Base-by-base conservation (phyloP, 345 rosid species). In the Ceriops tagal region DNA sequence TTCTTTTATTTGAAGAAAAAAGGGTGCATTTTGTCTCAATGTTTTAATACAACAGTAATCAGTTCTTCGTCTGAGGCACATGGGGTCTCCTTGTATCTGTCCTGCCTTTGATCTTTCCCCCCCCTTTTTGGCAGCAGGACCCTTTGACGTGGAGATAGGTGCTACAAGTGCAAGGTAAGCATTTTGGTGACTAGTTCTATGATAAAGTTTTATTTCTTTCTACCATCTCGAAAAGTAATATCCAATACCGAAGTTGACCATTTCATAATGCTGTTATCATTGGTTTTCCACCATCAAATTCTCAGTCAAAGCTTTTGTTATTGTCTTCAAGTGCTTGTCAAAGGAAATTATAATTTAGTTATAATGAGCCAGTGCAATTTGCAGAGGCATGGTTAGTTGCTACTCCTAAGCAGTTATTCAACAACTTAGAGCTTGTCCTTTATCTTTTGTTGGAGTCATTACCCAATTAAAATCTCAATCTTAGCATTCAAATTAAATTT, bases 131-230 rank as follows among this genome's bases (percentile, higher is more conserved):
- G 59, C 58, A 47, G 63, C 66, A 62, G 67, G 58, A 58, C 58
- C 28, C 53, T 35, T 69, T 32, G 20, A 32, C 68, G 83, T 85
- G 89, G 85, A 81, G 73, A 81, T 81, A 37, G 80, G 70, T 61
- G 62, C 73, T 22, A 39, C 73, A 51, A 78, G 82, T 43, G 49
- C 49, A 43, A 13, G 19, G 89, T 79, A 75, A 68, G 59, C 27
- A 27, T 69, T 53, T n/a, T 52, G 27, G 53, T 19, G 31, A 49
- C 28, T 52, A 22, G 46, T 24, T 52, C 18, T 22, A 37, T n/a
- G 3, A 10, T 6, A 10, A 13, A 3, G 15, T 18, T 26, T 4
- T 53, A 19, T 62, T 10, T 35, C 6, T n/a, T 58, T 51, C 24
- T 56, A 16, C 63, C 3, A 43, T 43, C 5, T 43, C 24, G 24